phyloP scores from a whole-genome alignment of 805 yeast species.

The Candida ortonii region DNA sequence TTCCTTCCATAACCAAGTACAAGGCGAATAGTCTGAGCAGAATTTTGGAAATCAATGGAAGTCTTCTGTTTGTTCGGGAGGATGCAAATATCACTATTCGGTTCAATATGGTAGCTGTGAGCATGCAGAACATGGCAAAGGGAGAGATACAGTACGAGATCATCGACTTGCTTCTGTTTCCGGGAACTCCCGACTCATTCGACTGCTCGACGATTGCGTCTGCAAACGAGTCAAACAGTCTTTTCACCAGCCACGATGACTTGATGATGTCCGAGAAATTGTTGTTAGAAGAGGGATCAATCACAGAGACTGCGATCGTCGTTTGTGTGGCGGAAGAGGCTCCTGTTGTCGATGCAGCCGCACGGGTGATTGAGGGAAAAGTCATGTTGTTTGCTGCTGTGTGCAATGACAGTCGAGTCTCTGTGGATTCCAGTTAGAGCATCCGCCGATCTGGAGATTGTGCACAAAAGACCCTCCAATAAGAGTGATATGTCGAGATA shows the following conservation, averaged over 20 bases:
- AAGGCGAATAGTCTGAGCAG: slow-evolving; percentile 40
- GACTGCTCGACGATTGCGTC: slow-evolving; percentile 36
- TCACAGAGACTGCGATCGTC: slow-evolving; percentile 11
- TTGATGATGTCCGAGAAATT: slow-evolving; percentile 13
- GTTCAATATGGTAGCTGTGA: slow-evolving; percentile 56
- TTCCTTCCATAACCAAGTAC: slow-evolving; percentile 32
- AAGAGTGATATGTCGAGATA: too few relatives aligned
- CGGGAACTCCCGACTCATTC: slow-evolving; percentile 26
- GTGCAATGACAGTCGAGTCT: too few relatives aligned
- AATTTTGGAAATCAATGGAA: slow-evolving; percentile 31
- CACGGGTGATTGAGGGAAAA: too few relatives aligned
- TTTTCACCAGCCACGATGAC: slow-evolving; percentile 23
- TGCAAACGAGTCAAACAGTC: slow-evolving; percentile 29
- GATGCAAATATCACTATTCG: slow-evolving; percentile 59
- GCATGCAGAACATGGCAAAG: slow-evolving; percentile 52
- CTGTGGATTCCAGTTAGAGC: too few relatives aligned
- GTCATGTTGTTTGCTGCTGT: too few relatives aligned
- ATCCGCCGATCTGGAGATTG: too few relatives aligned
- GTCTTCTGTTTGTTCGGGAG: slow-evolving; percentile 38
- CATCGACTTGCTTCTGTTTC: slow-evolving; percentile 41
- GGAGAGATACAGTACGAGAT: slow-evolving; percentile 47
- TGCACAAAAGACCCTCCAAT: too few relatives aligned
- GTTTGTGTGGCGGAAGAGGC: slow-evolving; percentile 3
- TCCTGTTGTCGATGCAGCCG: too few relatives aligned
- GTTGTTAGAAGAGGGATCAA: slow-evolving; percentile 15